Percentiles rank a stretch among this genome's conserved stretches.
These are phyloP conservation scores for Penicillium coffeae DNA, from an alignment of 495 filamentous ascomycete genomes.

Conservation along the genomic window DNA sequence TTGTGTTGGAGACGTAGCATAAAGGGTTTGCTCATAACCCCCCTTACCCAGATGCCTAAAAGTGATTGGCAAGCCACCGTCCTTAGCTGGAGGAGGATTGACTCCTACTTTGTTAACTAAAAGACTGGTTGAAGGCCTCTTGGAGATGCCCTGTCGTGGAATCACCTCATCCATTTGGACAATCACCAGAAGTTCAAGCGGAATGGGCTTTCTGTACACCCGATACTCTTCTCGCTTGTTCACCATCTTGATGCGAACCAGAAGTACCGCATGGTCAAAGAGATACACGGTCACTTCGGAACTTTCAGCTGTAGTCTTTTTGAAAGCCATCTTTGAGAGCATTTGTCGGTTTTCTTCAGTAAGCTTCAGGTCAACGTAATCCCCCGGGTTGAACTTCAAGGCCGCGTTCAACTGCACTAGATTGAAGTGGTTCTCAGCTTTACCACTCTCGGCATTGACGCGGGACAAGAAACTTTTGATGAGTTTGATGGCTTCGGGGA, in stretches of 20 bases:
- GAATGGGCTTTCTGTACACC: slow-evolving; percentile 93
- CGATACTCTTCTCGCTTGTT: slow-evolving; percentile 93
- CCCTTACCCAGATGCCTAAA: slow-evolving; percentile 97
- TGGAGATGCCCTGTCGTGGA: slow-evolving; percentile 72
- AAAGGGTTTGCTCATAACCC: slow-evolving; percentile 91
- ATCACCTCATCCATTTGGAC: slow-evolving; percentile 95
- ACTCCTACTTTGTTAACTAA: slow-evolving; percentile 66
- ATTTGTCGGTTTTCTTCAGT: slow-evolving; percentile 92
- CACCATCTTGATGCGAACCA: slow-evolving; percentile 81
- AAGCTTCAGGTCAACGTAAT: slow-evolving; percentile 90
- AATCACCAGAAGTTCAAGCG: slow-evolving; percentile 88
- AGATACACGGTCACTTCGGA: slow-evolving; percentile 90
- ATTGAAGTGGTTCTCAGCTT: slow-evolving; percentile 97
- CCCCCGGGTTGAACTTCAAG: slow-evolving; percentile 79
- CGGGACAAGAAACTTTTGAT: slow-evolving; percentile 83
- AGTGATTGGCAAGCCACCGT: slow-evolving; percentile 86
- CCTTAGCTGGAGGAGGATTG: slow-evolving; percentile 53
- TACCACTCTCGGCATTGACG: slow-evolving; percentile 93
- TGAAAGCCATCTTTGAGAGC: slow-evolving; percentile 85
- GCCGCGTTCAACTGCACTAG: slow-evolving; percentile 85
- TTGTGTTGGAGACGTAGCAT: slow-evolving; percentile 71
- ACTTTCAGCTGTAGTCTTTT: slow-evolving; percentile 83
- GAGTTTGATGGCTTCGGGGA: slow-evolving; percentile 77
- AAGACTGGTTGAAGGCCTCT: slow-evolving; percentile 84
- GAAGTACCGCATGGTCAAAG: slow-evolving; percentile 91